These are phyloP conservation scores for Nicotiana attenuata DNA, from an alignment of 257 asterid species.

Conservation along the genomic window DNA sequence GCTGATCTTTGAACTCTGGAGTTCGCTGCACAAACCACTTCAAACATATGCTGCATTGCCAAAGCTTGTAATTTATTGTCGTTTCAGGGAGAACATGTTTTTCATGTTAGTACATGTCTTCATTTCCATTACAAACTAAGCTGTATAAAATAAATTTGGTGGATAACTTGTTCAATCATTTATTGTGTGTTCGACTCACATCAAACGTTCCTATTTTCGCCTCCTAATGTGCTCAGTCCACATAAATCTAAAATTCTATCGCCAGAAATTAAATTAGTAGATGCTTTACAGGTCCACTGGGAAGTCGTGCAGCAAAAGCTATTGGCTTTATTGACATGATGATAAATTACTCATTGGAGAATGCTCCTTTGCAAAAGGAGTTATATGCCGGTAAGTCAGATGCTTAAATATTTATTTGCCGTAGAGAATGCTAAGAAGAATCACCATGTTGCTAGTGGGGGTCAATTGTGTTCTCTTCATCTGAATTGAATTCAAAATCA, in stretches of 20 bases:
- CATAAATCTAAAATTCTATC: not conserved
- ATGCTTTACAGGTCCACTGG: constrained; percentile 62
- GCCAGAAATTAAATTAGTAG: not conserved
- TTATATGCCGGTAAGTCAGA: constrained; percentile 70
- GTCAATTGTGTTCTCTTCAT: not conserved
- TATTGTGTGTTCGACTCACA: not conserved
- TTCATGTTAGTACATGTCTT: not conserved
- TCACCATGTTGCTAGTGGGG: not conserved
- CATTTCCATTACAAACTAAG: not conserved
- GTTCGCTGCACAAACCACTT: not conserved
- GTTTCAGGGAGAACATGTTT: not conserved
- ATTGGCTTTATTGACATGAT: constrained; percentile 97
- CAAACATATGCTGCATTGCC: not conserved
- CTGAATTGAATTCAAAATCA: not conserved
- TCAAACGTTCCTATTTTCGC: not conserved
- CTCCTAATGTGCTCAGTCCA: not conserved
- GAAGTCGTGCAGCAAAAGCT: constrained; percentile 99
- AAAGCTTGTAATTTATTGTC: not conserved
- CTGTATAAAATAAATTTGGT: not conserved
- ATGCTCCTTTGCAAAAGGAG: constrained; percentile 94
- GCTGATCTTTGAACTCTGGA: not conserved
- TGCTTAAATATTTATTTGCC: not conserved
- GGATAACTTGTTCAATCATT: not conserved
- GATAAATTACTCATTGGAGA: constrained; percentile 87
- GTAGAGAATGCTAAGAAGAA: not conserved